Percentiles rank a stretch among this genome's conserved stretches.
Conservation (phyloP, 2,329 filamentous ascomycete species). For the Diplodia seriata region DNA sequence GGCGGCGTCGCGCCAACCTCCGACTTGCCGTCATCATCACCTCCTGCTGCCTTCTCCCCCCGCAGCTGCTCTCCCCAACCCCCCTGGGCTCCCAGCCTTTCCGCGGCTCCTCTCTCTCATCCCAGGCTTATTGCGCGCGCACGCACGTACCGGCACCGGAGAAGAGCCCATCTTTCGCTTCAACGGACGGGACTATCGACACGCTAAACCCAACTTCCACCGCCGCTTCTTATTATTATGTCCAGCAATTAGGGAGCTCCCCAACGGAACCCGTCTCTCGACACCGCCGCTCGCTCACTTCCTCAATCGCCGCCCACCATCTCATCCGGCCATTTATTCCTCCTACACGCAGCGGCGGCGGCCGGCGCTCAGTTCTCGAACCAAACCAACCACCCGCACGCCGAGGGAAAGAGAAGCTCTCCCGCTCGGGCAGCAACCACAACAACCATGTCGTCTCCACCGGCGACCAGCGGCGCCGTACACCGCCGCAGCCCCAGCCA, state of each 20-base stretch:
- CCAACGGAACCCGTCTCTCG: neutral
- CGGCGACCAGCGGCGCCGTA: neutral
- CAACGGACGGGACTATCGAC: neutral
- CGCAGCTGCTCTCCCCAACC: neutral
- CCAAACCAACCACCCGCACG: neutral
- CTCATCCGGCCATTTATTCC: neutral
- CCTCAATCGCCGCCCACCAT: neutral
- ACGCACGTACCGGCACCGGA: neutral
- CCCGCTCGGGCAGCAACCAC: neutral
- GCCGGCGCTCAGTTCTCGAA: neutral
- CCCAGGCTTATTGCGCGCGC: neutral
- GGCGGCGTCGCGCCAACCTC: conserved; percentile 16
- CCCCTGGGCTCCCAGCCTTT: neutral
- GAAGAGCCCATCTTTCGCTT: neutral
- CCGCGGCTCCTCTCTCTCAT: neutral
- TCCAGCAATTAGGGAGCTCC: conserved; percentile 8
- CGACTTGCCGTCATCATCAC: conserved; percentile 11
- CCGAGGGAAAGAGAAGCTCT: too few species aligned
- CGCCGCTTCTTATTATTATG: conserved; percentile 12
- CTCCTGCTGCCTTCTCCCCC: neutral
- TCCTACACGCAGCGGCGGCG: too few species aligned
- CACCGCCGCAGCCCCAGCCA: conserved; percentile 1
- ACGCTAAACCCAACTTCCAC: conserved; percentile 15
- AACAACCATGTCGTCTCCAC: neutral
- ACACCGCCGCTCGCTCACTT: neutral